Percentiles rank a stretch among this genome's conserved stretches.
Conservation (phyloP, 2,329 filamentous ascomycete species). For the Nothopassalora personata region DNA sequence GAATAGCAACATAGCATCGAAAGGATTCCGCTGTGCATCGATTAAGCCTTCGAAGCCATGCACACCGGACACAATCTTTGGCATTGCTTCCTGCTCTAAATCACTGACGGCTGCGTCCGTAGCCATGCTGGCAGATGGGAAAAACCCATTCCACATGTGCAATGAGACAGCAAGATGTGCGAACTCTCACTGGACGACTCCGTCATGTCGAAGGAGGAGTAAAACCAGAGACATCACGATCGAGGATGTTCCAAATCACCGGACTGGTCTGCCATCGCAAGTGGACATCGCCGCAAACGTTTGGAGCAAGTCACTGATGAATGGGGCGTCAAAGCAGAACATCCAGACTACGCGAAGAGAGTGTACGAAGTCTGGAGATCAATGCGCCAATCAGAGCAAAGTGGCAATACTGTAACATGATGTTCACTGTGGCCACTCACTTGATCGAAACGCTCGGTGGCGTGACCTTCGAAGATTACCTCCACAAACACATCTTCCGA, state of each 20-base stretch:
- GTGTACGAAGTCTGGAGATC: constrained; percentile 44
- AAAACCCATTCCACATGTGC: constrained; percentile 37
- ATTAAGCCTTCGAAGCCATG: constrained; percentile 35
- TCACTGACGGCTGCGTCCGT: constrained; percentile 50
- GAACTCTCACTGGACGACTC: constrained; percentile 18
- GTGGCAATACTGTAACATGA: neutral
- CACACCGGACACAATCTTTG: constrained; percentile 50
- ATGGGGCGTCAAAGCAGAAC: no score
- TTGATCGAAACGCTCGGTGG: no score
- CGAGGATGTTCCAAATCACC: constrained; percentile 51
- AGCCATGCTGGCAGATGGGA: constrained; percentile 47
- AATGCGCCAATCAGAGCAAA: constrained; percentile 40
- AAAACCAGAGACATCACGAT: constrained; percentile 48
- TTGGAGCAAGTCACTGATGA: constrained; percentile 33
- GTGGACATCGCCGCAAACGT: constrained; percentile 37
- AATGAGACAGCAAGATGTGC: constrained; percentile 47
- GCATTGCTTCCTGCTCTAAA: constrained; percentile 54
- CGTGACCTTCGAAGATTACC: no score
- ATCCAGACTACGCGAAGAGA: constrained; percentile 32
- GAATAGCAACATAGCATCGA: constrained; percentile 37
- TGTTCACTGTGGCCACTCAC: neutral
- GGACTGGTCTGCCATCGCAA: constrained; percentile 43
- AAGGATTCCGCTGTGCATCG: constrained; percentile 39
- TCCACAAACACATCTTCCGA: no score
- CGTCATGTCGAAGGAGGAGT: constrained; percentile 30